Base-by-base conservation (phyloP, 257 asterid genomes). In the Striga asiatica region DNA sequence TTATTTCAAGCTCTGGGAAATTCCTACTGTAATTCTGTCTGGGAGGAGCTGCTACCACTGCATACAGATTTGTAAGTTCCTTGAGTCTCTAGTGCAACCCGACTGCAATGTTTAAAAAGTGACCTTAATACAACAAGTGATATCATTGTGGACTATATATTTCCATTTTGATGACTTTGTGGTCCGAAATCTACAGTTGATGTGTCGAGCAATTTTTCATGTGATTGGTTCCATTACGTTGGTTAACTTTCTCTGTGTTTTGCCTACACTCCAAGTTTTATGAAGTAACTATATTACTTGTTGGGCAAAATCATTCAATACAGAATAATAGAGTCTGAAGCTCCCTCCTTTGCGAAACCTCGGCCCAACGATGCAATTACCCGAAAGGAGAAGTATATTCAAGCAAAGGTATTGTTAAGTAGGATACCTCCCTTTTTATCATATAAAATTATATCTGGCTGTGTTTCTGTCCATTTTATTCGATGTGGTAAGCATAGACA, bases 41-140 rank as follows among this genome's bases (percentile, higher is more conserved):
- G 98, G 98, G 98, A 91, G 81, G 88, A 79, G 74, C 63, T 73
- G 67, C 96, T 91, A 74, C 71, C 72, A 52, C 78, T 37, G 61
- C 80, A 76, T 54, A 71, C 55, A 58, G 75, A 73, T 43, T 38
- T 60, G 98, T 91, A 78, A 72, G 89, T 68, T 60, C 41, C 66
- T 66, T 47, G 38, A 75, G 53, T 49, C 61, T 47, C 58, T 31
- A n/a, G n/a, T n/a, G n/a, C n/a, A n/a, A 41, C 50, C 11, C 23
- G 34, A 43, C 27, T 46, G 50, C 45, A 54, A 12, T 47, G 46
- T 29, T 27, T 11, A 13, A 21, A 21, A 38, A 2, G n/a, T n/a
- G n/a, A n/a, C n/a, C n/a, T n/a, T n/a, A n/a, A n/a, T n/a, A n/a
- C n/a, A n/a, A n/a, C n/a, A n/a, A n/a, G n/a, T n/a, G n/a, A n/a